A percentile compares a stretch with the other conserved stretches of the same genome.
Evolutionary conservation across 495 filamentous ascomycete genomes (phyloP).

Genomic region (Sordaria brevicollis): DNA sequence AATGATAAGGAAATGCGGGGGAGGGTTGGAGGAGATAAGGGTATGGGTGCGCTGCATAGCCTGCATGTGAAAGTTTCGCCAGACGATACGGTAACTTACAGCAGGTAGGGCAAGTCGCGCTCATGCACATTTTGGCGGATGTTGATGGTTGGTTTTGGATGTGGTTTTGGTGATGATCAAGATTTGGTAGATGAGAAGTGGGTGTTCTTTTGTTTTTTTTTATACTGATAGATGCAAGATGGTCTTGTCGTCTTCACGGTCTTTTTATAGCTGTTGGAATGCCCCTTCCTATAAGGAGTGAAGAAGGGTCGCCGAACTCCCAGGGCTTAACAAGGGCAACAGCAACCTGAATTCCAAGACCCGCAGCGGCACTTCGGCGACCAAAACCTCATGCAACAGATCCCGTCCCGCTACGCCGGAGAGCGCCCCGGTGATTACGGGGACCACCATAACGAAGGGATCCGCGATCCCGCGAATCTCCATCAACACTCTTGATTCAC

Average conservation of each 20-base stretch:
- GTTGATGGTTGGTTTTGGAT: not conserved
- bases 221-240: not conserved
- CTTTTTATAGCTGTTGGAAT: not conserved
- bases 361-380: not conserved
- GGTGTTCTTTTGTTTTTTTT: not conserved
- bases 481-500: not conserved
- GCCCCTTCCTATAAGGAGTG: not conserved
- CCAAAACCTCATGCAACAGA: not conserved
- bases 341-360: not conserved
- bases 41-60: not conserved
- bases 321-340: not conserved
- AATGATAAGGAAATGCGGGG: not conserved
- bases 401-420: not conserved
- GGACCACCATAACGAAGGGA: not conserved
- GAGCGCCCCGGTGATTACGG: not conserved
- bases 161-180: not conserved
- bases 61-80: not conserved
- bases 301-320: not conserved
- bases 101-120: conserved; percentile 29
- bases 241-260: not conserved
- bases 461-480: not conserved
- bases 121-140: conserved; percentile 26
- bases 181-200: not conserved
- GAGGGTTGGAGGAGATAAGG: not conserved
- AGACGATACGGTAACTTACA: conserved; percentile 14